phyloP scores from a whole-genome alignment of 1,139 yeast genomes.

The Candida neerlandica region DNA sequence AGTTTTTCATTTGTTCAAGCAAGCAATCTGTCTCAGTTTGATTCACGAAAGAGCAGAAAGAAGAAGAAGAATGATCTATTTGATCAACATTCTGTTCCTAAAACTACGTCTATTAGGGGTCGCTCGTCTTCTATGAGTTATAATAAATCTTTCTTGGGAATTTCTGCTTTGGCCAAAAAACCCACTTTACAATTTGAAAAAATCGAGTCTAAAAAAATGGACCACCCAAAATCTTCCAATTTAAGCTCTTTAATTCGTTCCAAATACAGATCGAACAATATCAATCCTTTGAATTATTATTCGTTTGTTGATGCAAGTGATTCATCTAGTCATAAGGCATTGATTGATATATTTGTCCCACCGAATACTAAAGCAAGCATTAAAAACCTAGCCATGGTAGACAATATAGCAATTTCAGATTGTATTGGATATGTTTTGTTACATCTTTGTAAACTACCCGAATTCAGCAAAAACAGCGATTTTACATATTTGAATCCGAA shows the following conservation, averaged over 20 bases:
- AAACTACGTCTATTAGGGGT: constrained; percentile 9
- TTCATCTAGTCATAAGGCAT: constrained; percentile 31
- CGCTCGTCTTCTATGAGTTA: constrained; percentile 10
- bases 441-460: constrained; percentile 27
- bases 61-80: constrained; percentile 24
- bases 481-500: constrained; percentile 50
- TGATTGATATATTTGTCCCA: constrained; percentile 39
- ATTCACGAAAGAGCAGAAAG: constrained; percentile 20
- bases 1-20: constrained; percentile 15
- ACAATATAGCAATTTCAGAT: constrained; percentile 56
- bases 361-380: constrained; percentile 36
- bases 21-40: constrained; percentile 13
- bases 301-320: constrained; percentile 44
- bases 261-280: constrained; percentile 36
- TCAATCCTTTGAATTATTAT: constrained; percentile 57
- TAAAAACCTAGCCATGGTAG: constrained; percentile 39
- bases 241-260: constrained; percentile 46
- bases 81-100: constrained; percentile 22
- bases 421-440: constrained; percentile 63
- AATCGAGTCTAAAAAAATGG: constrained; percentile 16
- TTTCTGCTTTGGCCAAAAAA: constrained; percentile 7
- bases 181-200: constrained; percentile 29
- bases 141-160: constrained; percentile 7
- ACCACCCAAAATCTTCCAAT: constrained; percentile 24
- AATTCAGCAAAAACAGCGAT: constrained; percentile 20